A percentile compares a stretch with the other conserved stretches of the same genome.
These are phyloP conservation scores for Phyllachora maydis DNA, from an alignment of 2,329 filamentous ascomycete species.

Conservation along the genomic window DNA sequence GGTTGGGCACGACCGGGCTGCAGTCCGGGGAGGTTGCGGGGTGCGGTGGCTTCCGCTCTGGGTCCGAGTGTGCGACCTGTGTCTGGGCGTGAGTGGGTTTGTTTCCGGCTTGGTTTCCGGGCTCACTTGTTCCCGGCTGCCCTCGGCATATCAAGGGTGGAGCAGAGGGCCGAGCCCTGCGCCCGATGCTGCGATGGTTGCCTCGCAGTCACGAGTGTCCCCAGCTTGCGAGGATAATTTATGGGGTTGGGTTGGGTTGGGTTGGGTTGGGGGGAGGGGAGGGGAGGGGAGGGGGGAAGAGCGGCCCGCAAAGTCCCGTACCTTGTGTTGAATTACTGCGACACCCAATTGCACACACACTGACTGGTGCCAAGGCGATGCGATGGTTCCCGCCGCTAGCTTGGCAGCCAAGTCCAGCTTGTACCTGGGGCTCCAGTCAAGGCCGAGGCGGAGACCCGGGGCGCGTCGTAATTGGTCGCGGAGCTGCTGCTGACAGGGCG, in stretches of 20 bases:
- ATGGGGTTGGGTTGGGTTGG: not conserved
- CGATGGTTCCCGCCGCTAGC: no score
- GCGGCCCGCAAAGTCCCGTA: no score
- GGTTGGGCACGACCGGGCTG: constrained; percentile 7
- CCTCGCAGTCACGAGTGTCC: not conserved
- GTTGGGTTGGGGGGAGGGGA: not conserved
- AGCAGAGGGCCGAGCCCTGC: not conserved
- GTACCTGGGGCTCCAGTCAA: no score
- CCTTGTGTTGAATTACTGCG: no score
- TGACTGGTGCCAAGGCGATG: no score
- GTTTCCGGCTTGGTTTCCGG: no score
- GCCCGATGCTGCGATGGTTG: not conserved
- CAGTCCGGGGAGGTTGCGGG: not conserved
- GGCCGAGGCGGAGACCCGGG: no score
- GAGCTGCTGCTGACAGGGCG: no score
- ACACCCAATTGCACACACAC: no score
- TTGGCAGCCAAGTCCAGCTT: no score
- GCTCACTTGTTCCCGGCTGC: no score
- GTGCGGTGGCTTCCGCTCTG: constrained; percentile 1
- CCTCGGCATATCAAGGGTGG: not conserved
- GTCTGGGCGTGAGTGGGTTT: constrained; percentile 6
- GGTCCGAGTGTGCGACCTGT: constrained; percentile 4
- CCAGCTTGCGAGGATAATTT: not conserved
- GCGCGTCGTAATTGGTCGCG: no score
- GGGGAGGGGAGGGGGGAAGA: not conserved